Evolutionary conservation across 2,329 filamentous ascomycete species (phyloP).

Genomic region (Microthyrium microscopicum): DNA sequence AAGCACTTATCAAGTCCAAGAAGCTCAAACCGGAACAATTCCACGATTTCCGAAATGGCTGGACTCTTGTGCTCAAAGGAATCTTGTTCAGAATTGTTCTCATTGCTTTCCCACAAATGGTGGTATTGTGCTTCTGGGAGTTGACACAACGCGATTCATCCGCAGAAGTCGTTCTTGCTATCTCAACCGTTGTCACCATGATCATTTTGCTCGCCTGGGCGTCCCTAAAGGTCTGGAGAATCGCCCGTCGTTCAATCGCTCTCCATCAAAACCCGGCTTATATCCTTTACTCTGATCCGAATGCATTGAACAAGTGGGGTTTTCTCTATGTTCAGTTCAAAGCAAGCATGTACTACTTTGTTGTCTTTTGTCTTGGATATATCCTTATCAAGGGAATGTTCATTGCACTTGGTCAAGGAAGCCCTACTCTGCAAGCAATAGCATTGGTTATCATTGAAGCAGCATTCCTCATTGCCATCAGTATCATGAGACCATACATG

Average conservation of each 20-base stretch:
- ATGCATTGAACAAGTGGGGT: conserved; percentile 90
- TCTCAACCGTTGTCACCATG: conserved; percentile 79
- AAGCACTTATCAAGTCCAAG: conserved; percentile 54
- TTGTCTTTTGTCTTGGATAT: conserved; percentile 63
- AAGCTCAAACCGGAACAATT: conserved; percentile 78
- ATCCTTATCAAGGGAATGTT: conserved; percentile 80
- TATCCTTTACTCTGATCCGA: conserved; percentile 91
- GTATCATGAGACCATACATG: conserved; percentile 86
- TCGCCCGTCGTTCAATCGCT: conserved; percentile 71
- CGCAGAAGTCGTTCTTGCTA: conserved; percentile 69
- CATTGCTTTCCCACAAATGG: conserved; percentile 84
- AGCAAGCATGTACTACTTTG: conserved; percentile 89
- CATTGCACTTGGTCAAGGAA: conserved; percentile 61
- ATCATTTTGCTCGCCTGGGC: conserved; percentile 67
- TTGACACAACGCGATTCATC: conserved; percentile 72
- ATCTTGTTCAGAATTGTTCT: conserved; percentile 77
- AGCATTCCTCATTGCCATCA: conserved; percentile 56
- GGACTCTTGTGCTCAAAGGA: conserved; percentile 82
- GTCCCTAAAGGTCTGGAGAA: conserved; percentile 71
- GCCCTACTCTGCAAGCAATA: conserved; percentile 58
- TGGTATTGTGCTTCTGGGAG: conserved; percentile 84
- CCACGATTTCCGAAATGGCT: conserved; percentile 83
- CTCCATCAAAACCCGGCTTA: conserved; percentile 96
- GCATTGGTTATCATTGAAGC: conserved; percentile 73
- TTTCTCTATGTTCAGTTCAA: conserved; percentile 96